A percentile compares a stretch with the other conserved stretches of the same genome.
Conservation (phyloP, 805 yeast species). For the Starmera caribaea region DNA sequence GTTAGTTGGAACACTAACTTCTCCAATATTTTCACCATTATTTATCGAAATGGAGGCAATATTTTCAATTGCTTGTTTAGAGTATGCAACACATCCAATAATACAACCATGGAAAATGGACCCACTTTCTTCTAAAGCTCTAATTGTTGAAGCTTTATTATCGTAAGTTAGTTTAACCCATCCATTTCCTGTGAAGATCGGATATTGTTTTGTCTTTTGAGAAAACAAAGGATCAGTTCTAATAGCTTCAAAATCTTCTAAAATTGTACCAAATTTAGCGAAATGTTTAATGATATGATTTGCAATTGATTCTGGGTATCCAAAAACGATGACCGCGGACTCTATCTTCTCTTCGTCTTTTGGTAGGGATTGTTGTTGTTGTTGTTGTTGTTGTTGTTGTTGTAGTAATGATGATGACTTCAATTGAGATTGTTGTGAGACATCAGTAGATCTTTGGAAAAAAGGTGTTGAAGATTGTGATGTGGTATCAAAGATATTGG, state of each 20-base stretch:
- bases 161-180: constrained; percentile 91
- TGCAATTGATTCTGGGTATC: constrained; percentile 75
- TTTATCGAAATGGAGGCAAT: constrained; percentile 35
- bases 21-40: constrained; percentile 40
- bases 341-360: constrained; percentile 22
- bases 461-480: not conserved
- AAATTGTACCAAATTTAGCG: constrained; percentile 65
- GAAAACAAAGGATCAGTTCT: constrained; percentile 18
- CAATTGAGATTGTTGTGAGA: constrained; percentile 1
- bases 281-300: constrained; percentile 62
- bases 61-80: constrained; percentile 50
- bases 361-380: constrained; percentile 1
- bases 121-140: constrained; percentile 85
- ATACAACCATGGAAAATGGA: constrained; percentile 52
- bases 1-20: constrained; percentile 10
- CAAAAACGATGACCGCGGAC: constrained; percentile 74
- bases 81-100: constrained; percentile 64
- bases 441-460: not conserved
- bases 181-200: constrained; percentile 75
- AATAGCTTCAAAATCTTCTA: constrained; percentile 58
- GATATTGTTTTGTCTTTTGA: constrained; percentile 28
- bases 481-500: too few relatives aligned
- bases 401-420: constrained; percentile 1
- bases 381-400: not conserved
- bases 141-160: constrained; percentile 60